A percentile compares a stretch with the other conserved stretches of the same genome.
Conservation (phyloP, 2,329 filamentous ascomycete genomes). For the Akanthomyces uredinophilus region DNA sequence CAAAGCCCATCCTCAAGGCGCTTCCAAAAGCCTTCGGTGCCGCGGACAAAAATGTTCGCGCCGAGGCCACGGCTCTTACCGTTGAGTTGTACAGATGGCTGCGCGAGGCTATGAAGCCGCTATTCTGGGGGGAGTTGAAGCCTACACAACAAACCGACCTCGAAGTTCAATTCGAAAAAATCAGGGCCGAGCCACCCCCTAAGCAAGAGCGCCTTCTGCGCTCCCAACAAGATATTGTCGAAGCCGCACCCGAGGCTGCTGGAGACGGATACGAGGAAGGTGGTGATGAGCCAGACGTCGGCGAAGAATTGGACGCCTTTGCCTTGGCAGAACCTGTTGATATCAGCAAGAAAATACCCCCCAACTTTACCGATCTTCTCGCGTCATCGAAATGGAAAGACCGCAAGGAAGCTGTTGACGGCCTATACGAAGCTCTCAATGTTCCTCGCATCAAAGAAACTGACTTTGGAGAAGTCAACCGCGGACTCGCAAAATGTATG, state of each 20-base stretch:
- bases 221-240: constrained; percentile 81
- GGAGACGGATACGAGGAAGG: constrained; percentile 54
- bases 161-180: constrained; percentile 88
- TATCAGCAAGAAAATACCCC: constrained; percentile 73
- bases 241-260: constrained; percentile 56
- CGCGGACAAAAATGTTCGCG: constrained; percentile 95
- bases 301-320: constrained; percentile 68
- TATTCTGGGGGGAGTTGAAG: constrained; percentile 95
- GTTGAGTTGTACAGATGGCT: constrained; percentile 97
- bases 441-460: constrained; percentile 89
- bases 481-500: constrained; percentile 89
- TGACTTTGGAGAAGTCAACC: constrained; percentile 77
- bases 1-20: constrained; percentile 82
- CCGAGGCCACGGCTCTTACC: constrained; percentile 83
- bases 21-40: constrained; percentile 91
- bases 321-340: constrained; percentile 85
- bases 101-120: constrained; percentile 93
- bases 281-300: constrained; percentile 52
- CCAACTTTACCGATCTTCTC: constrained; percentile 76
- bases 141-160: constrained; percentile 91
- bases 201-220: constrained; percentile 87
- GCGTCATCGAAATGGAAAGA: constrained; percentile 98
- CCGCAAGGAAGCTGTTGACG: constrained; percentile 88
- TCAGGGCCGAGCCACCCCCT: constrained; percentile 79
- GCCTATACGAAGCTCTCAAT: constrained; percentile 68